phyloP scores from a whole-genome alignment of 169 alveolate species.

The Plasmodium malariae region DNA sequence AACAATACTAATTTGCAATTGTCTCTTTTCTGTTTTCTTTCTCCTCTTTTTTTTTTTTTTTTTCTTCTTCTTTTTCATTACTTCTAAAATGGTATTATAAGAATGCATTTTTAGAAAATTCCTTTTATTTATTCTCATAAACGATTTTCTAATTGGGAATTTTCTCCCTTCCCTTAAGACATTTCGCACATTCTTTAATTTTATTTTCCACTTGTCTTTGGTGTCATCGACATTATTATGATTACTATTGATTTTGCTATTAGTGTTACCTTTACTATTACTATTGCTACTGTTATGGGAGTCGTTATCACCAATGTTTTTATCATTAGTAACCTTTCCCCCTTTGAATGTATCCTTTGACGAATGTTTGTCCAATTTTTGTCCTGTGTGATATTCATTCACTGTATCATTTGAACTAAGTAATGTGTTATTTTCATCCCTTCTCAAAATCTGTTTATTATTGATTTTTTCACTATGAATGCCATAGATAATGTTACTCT shows the following conservation, averaged over 20 bases:
- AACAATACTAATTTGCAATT: constrained; percentile 64
- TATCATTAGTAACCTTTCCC: too few relatives aligned
- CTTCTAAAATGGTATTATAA: neutral
- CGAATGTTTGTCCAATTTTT: neutral
- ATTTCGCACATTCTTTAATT: neutral
- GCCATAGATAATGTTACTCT: neutral
- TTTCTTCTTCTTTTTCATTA: neutral
- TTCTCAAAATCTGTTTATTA: neutral
- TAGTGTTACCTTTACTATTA: too few relatives aligned
- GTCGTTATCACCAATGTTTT: neutral
- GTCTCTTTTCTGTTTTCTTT: constrained; percentile 22
- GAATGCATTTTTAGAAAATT: constrained; percentile 8
- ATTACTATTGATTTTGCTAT: too few relatives aligned
- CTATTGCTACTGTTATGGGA: neutral
- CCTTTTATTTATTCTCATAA: constrained; percentile 26
- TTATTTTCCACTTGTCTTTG: neutral
- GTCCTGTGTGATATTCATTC: neutral
- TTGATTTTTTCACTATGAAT: neutral
- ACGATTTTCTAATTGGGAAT: neutral
- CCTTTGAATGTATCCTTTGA: neutral
- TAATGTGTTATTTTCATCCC: neutral
- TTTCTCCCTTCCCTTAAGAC: constrained; percentile 15
- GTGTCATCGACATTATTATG: too few relatives aligned
- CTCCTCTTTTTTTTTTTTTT: neutral
- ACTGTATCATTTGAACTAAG: neutral